Base-by-base conservation (phyloP, 495 filamentous ascomycete genomes). In the Trichocladium uniseriatum region DNA sequence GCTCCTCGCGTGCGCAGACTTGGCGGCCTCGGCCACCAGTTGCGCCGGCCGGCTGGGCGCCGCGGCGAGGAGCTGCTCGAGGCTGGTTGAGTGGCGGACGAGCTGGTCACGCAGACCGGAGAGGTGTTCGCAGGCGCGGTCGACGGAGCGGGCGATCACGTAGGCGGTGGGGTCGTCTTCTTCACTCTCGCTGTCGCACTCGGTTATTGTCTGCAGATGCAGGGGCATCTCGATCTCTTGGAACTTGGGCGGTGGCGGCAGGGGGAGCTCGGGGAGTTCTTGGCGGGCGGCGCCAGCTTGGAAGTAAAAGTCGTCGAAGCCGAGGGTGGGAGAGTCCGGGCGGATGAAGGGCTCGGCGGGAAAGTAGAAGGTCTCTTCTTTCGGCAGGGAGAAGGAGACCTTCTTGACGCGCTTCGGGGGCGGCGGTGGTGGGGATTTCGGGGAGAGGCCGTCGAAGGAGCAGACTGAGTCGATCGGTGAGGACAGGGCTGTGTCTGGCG, bases 341-440 rank as follows among this genome's bases (percentile, higher is more conserved):
- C 70, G 69, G 51, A 73, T 61, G 16, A 67, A 58, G 10, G 73
- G 71, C 49, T 73, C 69, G 48, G 48, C 14, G 20, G 27, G 2
- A 21, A 36, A 21, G 7, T 39, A 28, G 32, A 57, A 40, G 36
- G 62, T 53, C 20, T 63, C 53, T 38, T 69, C 59, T 3, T 68
- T 56, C 7, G 69, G 57, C 32, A 69, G 61, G 5, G 68, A 75
- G 54, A 78, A 77, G 6, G 74, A 75, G 0, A 79, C 75, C 56
- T 73, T 75, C 62, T 77, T 79, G 45, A 45, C 49, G 37, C 56
- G 61, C 52, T 72, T 75, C 5, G 60, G 47, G 14, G 56, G 48
- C 27, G 35, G 51, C 27, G 45, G 48, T 27, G 35, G 51, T 29
- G 45, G 14, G 13, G 39, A 34, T 48, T 58, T 63, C 38, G 48